A percentile compares a stretch with the other conserved stretches of the same genome.
These are phyloP conservation scores for Ascobolus immersus DNA, from an alignment of 495 filamentous ascomycete species.

Conservation along the genomic window DNA sequence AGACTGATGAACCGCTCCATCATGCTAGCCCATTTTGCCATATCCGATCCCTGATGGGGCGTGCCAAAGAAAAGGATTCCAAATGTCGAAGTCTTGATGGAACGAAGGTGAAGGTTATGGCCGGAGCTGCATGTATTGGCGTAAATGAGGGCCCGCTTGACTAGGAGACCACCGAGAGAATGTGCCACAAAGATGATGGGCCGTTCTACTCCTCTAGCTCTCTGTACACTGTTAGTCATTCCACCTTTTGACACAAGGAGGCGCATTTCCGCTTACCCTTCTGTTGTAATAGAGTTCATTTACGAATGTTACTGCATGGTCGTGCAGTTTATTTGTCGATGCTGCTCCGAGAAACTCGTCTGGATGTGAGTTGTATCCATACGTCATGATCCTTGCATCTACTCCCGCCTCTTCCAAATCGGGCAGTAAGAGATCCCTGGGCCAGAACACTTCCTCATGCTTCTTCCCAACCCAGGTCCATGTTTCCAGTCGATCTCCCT, in stretches of 20 bases:
- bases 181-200: conserved; percentile 75
- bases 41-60: conserved; percentile 55
- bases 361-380: conserved; percentile 57
- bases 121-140: conserved; percentile 37
- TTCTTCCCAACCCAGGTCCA: conserved; percentile 34
- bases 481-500: conserved; percentile 47
- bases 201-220: conserved; percentile 29
- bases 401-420: no score
- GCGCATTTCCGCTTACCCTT: conserved; percentile 20
- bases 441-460: conserved; percentile 41
- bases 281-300: conserved; percentile 33
- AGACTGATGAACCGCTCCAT: conserved; percentile 49
- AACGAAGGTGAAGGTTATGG: conserved; percentile 46
- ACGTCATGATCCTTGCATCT: conserved; percentile 50
- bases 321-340: conserved; percentile 50
- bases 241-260: conserved; percentile 6
- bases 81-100: conserved; percentile 60
- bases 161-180: conserved; percentile 56
- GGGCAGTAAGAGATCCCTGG: conserved; percentile 45
- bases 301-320: conserved; percentile 63
- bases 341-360: conserved; percentile 37
- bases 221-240: conserved; percentile 25
- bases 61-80: conserved; percentile 70
- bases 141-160: conserved; percentile 46
- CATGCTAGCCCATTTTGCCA: conserved; percentile 51